A percentile compares a stretch with the other conserved stretches of the same genome.
Evolutionary conservation across 2,329 filamentous ascomycete species (phyloP).

Genomic region (Monilinia polystroma): DNA sequence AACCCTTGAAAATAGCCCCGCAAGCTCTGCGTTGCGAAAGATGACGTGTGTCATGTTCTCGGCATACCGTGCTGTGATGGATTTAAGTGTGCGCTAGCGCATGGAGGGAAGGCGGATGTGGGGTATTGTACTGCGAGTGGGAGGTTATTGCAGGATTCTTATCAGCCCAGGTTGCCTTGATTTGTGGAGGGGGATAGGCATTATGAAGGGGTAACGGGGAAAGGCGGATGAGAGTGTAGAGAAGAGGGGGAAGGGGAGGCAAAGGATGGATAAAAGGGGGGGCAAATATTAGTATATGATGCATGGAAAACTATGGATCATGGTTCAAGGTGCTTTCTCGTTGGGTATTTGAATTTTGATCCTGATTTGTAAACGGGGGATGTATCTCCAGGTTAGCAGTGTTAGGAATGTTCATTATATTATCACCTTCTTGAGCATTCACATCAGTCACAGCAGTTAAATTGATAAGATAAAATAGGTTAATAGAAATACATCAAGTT

Average conservation of each 20-base stretch:
- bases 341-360: neutral
- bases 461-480: neutral
- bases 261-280: no score
- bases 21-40: neutral
- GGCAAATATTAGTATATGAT: no score
- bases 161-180: neutral
- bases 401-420: no score
- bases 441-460: neutral
- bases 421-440: neutral
- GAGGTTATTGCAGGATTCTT: constrained; percentile 9
- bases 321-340: neutral
- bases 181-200: neutral
- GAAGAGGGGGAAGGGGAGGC: no score
- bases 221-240: neutral
- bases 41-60: neutral
- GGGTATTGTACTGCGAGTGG: constrained; percentile 9
- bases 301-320: no score
- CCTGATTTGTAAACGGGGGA: no score
- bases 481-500: neutral
- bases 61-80: neutral
- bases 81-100: constrained; percentile 14
- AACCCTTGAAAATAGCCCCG: neutral
- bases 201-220: no score
- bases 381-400: no score
- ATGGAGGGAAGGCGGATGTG: constrained; percentile 8